Evolutionary conservation across 2,329 filamentous ascomycete genomes (phyloP).

Genomic region (Colletotrichum aenigma): DNA sequence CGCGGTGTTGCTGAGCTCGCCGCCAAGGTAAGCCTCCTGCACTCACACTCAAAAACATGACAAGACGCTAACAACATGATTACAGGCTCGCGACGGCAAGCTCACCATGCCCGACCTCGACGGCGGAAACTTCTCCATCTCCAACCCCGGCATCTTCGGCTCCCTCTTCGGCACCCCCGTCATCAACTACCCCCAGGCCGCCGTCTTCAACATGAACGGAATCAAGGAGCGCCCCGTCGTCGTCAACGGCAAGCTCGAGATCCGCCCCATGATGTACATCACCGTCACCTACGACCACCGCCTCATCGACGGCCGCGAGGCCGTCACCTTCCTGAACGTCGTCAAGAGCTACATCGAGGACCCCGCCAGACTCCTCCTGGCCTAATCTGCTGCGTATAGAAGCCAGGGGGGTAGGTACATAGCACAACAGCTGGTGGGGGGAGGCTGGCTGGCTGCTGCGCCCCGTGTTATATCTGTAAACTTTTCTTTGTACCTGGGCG

Average conservation of each 20-base stretch:
- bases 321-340: conserved; percentile 59
- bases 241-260: conserved; percentile 55
- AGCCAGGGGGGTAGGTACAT: background rate
- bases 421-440: background rate
- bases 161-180: conserved; percentile 62
- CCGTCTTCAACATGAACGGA: conserved; percentile 64
- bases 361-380: conserved; percentile 54
- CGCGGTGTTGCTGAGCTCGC: conserved; percentile 69
- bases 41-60: background rate
- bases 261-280: conserved; percentile 52
- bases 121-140: conserved; percentile 78
- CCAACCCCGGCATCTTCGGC: conserved; percentile 78
- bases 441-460: background rate
- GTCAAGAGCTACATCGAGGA: conserved; percentile 35
- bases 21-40: conserved; percentile 57
- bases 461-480: background rate
- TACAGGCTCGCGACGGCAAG: conserved; percentile 71
- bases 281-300: conserved; percentile 57
- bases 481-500: background rate
- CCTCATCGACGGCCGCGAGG: conserved; percentile 62
- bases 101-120: conserved; percentile 79
- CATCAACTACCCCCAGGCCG: conserved; percentile 77
- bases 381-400: conserved; percentile 36
- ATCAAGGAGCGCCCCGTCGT: conserved; percentile 59
- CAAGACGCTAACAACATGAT: background rate